Percentiles rank a stretch among this genome's conserved stretches.
phyloP scores from a whole-genome alignment of 331 rosid species.

The Phaseolus coccineus region DNA sequence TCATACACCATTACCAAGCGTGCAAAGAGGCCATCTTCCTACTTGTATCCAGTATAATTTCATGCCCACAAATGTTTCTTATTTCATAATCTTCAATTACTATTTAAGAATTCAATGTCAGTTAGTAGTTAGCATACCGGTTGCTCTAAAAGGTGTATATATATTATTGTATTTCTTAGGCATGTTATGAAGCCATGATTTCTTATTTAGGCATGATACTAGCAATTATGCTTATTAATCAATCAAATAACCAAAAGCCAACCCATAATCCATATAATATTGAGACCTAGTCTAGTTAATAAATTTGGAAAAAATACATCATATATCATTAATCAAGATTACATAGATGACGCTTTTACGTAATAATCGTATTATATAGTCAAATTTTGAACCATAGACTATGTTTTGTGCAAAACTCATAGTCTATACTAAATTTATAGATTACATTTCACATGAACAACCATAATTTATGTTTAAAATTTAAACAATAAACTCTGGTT shows the following conservation, averaged over 20 bases:
- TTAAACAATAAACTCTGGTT: no score
- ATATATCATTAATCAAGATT: slow-evolving; percentile 34
- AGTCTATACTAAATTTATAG: no score
- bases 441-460: no score
- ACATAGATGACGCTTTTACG: no score
- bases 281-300: slow-evolving; percentile 37
- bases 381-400: no score
- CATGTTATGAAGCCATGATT: slow-evolving; percentile 73
- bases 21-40: slow-evolving; percentile 41
- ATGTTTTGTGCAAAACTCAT: no score
- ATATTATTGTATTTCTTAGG: slow-evolving; percentile 57
- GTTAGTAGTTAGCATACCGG: slow-evolving; percentile 36
- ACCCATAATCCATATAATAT: slow-evolving; percentile 21
- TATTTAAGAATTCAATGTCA: slow-evolving; percentile 32
- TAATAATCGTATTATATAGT: no score
- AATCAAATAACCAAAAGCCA: slow-evolving; percentile 41
- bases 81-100: slow-evolving; percentile 24
- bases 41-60: slow-evolving; percentile 39
- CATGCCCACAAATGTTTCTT: slow-evolving; percentile 38
- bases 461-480: no score
- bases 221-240: slow-evolving; percentile 49
- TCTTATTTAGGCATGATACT: slow-evolving; percentile 49
- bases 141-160: slow-evolving; percentile 16
- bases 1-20: slow-evolving; percentile 48
- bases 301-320: slow-evolving; percentile 43